Percentiles rank a stretch among this genome's conserved stretches.
phyloP scores from a whole-genome alignment of 73 alveolate genomes.

The Uronychia setigera region DNA sequence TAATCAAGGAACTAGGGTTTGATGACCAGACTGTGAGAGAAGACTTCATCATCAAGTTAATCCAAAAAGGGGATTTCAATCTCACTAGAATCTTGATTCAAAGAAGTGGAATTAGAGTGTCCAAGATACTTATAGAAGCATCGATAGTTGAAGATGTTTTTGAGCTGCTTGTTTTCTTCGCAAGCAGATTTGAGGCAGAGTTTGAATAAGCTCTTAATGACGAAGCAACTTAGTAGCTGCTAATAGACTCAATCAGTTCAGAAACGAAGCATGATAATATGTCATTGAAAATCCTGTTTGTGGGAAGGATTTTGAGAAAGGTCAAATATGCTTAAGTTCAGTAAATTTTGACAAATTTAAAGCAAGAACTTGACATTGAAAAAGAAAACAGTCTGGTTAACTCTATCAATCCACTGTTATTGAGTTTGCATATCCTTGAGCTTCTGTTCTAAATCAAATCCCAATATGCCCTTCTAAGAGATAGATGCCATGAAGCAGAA shows the following conservation, averaged over 20 bases:
- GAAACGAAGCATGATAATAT: background rate
- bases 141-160: background rate
- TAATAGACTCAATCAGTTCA: background rate
- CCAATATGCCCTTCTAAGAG: background rate
- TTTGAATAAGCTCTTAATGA: background rate
- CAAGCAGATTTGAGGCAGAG: background rate
- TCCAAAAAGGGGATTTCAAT: too few relatives aligned
- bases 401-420: background rate
- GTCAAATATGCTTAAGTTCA: background rate
- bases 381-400: background rate
- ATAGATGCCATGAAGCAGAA: background rate
- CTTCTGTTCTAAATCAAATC: background rate
- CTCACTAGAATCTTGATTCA: too few relatives aligned
- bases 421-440: background rate
- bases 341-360: background rate
- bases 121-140: too few relatives aligned
- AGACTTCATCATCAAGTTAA: too few relatives aligned
- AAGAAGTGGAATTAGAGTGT: too few relatives aligned
- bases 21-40: too few relatives aligned
- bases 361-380: background rate
- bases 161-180: background rate
- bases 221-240: background rate
- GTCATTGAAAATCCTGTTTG: background rate
- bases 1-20: too few relatives aligned
- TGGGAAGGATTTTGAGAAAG: background rate